Evolutionary conservation across 2,329 filamentous ascomycete species (phyloP).

Genomic region (Corinectria fuckeliana): DNA sequence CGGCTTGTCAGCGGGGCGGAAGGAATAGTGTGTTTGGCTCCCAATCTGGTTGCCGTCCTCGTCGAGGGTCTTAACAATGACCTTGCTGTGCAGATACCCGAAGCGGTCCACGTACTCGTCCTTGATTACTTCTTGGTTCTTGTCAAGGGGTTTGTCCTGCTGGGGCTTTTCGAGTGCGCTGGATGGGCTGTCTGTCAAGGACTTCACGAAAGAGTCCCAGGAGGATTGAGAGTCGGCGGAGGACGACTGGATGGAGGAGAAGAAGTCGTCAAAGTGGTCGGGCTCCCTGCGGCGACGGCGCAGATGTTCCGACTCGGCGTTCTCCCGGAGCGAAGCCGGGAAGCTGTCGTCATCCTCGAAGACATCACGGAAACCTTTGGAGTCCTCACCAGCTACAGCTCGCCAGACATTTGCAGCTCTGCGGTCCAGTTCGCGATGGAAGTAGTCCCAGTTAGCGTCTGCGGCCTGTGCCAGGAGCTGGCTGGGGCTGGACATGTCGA

Average conservation of each 20-base stretch:
- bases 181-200: slow-evolving; percentile 36
- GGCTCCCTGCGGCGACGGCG: slow-evolving; percentile 30
- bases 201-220: slow-evolving; percentile 50
- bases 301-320: slow-evolving; percentile 11
- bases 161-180: slow-evolving; percentile 14
- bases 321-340: slow-evolving; percentile 12
- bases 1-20: slow-evolving; percentile 37
- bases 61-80: slow-evolving; percentile 49
- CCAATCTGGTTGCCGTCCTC: slow-evolving; percentile 50
- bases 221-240: slow-evolving; percentile 47
- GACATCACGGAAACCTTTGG: slow-evolving; percentile 12
- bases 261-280: slow-evolving; percentile 51
- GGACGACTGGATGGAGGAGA: slow-evolving; percentile 45
- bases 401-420: slow-evolving; percentile 40
- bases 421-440: slow-evolving; percentile 42
- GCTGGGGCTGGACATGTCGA: slow-evolving; percentile 40
- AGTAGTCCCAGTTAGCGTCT: slow-evolving; percentile 37
- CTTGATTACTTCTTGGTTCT: slow-evolving; percentile 45
- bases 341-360: slow-evolving; percentile 21
- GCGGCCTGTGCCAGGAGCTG: slow-evolving; percentile 21
- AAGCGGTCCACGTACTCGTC: slow-evolving; percentile 52
- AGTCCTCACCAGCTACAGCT: slow-evolving; percentile 20
- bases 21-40: slow-evolving; percentile 44
- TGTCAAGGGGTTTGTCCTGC: slow-evolving; percentile 19
- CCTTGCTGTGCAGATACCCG: slow-evolving; percentile 52